Evolutionary conservation across 345 rosid genomes (phyloP).

Genomic region (Microthlaspi erraticum): DNA sequence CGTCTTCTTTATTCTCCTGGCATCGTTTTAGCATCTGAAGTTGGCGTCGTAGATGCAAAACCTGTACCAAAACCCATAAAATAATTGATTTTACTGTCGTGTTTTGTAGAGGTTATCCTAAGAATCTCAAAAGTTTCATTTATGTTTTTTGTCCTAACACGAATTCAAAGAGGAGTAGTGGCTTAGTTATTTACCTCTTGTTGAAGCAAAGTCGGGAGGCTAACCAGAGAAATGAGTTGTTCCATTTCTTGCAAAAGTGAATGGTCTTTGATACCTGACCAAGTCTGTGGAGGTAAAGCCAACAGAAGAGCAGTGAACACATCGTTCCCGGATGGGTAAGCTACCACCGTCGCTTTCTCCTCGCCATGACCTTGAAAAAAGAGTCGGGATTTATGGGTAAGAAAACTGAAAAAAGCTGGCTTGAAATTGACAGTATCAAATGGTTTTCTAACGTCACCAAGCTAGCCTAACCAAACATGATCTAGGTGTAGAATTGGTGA

Average conservation of each 20-base stretch:
- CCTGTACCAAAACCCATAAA: conserved; percentile 49
- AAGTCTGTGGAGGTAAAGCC: conserved; percentile 82
- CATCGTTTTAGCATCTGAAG: conserved; percentile 72
- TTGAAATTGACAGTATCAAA: not conserved
- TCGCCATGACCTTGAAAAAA: conserved; percentile 51
- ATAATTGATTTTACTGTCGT: no score
- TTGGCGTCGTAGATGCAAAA: conserved; percentile 70
- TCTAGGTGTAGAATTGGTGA: not conserved
- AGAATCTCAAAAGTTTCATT: not conserved
- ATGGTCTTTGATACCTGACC: conserved; percentile 71
- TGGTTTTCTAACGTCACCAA: not conserved
- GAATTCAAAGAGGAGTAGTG: not conserved
- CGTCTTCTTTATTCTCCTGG: conserved; percentile 73
- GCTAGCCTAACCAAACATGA: not conserved
- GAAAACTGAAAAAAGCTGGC: conserved; percentile 8
- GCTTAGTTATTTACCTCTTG: conserved; percentile 67
- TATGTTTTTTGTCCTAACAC: not conserved
- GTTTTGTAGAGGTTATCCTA: not conserved
- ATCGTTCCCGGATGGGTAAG: conserved; percentile 65
- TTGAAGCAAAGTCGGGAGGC: conserved; percentile 76
- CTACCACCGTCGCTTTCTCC: conserved; percentile 53
- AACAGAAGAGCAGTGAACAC: conserved; percentile 78
- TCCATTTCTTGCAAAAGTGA: conserved; percentile 59
- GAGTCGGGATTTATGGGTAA: not conserved
- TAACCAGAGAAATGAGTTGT: conserved; percentile 56